Evolutionary conservation across 805 yeast genomes (phyloP).

Genomic region (Saccharomycopsis babjevae): DNA sequence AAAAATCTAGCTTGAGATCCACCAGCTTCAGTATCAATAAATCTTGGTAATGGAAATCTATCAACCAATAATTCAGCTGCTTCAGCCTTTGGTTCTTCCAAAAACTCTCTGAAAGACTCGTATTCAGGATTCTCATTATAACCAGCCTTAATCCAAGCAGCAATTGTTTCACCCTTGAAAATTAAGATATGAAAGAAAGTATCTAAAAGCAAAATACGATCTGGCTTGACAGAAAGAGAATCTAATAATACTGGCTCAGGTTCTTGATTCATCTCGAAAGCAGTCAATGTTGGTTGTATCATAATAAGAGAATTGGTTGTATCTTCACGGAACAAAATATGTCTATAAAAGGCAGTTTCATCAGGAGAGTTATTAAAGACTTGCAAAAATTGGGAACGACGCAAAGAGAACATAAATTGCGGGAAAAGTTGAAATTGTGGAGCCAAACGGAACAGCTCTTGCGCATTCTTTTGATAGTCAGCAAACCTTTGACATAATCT

Average conservation of each 20-base stretch:
- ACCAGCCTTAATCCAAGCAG: constrained; percentile 56
- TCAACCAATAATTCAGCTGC: constrained; percentile 57
- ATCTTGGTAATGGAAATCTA: constrained; percentile 62
- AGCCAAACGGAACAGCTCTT: constrained; percentile 41
- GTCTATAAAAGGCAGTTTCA: constrained; percentile 58
- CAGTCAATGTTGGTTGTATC: constrained; percentile 60
- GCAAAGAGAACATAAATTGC: constrained; percentile 55
- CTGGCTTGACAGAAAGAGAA: constrained; percentile 49
- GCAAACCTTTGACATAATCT: constrained; percentile 39
- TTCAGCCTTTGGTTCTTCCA: constrained; percentile 52
- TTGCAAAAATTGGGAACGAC: constrained; percentile 56
- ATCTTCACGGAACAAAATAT: constrained; percentile 52
- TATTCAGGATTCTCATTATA: constrained; percentile 55
- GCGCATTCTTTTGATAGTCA: constrained; percentile 36
- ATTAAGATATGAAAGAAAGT: constrained; percentile 63
- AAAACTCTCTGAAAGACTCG: constrained; percentile 46
- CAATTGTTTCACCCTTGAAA: constrained; percentile 55
- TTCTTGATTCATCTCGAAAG: constrained; percentile 40
- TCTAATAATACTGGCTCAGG: constrained; percentile 58
- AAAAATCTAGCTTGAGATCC: constrained; percentile 68
- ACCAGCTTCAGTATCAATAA: constrained; percentile 65
- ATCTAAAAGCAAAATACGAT: constrained; percentile 48
- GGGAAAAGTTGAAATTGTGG: constrained; percentile 46
- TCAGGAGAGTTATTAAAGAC: constrained; percentile 65
- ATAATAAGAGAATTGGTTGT: constrained; percentile 48